Percentiles rank a stretch among this genome's conserved stretches.
Conservation (phyloP, 2,329 filamentous ascomycete species). For the Arthrobotrys pseudoclavata region DNA sequence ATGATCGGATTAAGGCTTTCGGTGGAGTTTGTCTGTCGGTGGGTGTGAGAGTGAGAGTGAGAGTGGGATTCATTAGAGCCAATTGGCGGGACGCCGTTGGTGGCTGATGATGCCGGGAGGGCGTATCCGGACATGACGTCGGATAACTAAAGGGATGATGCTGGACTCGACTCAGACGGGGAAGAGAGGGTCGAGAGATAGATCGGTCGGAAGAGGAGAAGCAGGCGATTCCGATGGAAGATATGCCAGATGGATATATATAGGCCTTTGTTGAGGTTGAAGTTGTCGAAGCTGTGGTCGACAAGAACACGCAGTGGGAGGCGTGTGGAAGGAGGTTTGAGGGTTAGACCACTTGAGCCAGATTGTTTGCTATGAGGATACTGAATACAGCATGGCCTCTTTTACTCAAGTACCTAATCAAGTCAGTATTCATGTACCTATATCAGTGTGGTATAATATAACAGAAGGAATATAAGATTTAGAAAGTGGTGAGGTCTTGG, state of each 20-base stretch:
- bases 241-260: background rate
- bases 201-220: slow-evolving; percentile 26
- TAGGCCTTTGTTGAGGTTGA: too few relatives aligned
- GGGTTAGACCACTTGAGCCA: slow-evolving; percentile 20
- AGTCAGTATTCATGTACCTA: background rate
- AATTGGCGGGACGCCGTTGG: slow-evolving; percentile 29
- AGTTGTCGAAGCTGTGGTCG: slow-evolving; percentile 18
- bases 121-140: slow-evolving; percentile 44
- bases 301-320: slow-evolving; percentile 1
- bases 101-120: slow-evolving; percentile 15
- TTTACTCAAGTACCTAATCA: background rate
- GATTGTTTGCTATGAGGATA: slow-evolving; percentile 1
- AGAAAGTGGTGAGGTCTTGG: slow-evolving; percentile 10
- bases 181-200: slow-evolving; percentile 14
- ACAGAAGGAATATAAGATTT: too few relatives aligned
- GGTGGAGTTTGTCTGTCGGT: slow-evolving; percentile 13
- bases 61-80: slow-evolving; percentile 34
- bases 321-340: slow-evolving; percentile 8
- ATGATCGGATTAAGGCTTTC: slow-evolving; percentile 44
- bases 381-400: background rate
- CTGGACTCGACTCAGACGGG: background rate
- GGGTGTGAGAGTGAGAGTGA: slow-evolving; percentile 22
- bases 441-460: background rate
- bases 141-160: background rate
- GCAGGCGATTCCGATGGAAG: slow-evolving; percentile 23